phyloP scores from a whole-genome alignment of 345 rosid genomes.

The Melaleuca alternifolia region DNA sequence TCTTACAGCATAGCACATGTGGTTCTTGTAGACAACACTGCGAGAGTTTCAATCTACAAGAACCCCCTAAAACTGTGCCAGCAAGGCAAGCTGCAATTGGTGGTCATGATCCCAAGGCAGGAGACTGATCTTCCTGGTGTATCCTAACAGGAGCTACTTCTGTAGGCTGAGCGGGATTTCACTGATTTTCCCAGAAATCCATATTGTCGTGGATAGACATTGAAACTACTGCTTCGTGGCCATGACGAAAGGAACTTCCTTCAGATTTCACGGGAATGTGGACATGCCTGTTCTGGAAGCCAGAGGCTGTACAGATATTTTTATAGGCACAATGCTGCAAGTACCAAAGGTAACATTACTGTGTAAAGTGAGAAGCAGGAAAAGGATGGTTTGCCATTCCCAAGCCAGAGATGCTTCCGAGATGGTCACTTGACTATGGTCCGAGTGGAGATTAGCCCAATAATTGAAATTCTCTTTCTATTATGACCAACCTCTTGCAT shows the following conservation, averaged over 20 bases:
- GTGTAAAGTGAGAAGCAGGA: not conserved
- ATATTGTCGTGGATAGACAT: not conserved
- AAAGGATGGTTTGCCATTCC: not conserved
- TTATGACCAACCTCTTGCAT: not conserved
- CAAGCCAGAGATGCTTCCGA: not conserved
- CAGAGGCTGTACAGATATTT: not conserved
- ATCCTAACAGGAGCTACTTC: not conserved
- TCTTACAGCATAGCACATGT: conserved; percentile 65
- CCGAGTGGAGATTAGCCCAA: not conserved
- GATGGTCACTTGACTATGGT: not conserved
- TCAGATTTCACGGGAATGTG: not conserved
- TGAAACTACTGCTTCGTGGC: not conserved
- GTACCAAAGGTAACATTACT: not conserved
- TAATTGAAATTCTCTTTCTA: not conserved
- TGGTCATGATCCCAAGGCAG: conserved; percentile 57
- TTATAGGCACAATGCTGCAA: not conserved
- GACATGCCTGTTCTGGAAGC: not conserved
- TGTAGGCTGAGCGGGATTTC: not conserved
- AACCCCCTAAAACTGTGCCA: conserved; percentile 67
- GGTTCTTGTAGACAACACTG: conserved; percentile 30
- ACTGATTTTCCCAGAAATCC: not conserved
- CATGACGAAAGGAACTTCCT: not conserved
- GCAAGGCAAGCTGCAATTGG: conserved; percentile 60
- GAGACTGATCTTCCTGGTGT: not conserved
- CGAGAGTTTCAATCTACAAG: conserved; percentile 42